Evolutionary conservation across 148 eudicot species (phyloP).

Genomic region (Limonium bicolor): DNA sequence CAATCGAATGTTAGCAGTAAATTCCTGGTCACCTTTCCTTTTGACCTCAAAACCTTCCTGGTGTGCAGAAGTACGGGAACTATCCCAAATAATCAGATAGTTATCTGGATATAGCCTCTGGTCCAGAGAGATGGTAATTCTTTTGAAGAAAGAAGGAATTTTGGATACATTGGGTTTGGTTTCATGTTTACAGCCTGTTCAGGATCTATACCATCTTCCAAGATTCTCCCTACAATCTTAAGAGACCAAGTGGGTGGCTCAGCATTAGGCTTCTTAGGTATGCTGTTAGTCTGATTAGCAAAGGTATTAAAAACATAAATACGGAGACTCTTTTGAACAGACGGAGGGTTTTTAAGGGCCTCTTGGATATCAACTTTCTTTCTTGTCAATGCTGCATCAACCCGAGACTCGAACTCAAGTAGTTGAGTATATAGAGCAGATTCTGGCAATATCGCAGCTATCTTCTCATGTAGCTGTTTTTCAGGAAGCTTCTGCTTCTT

Average conservation of each 20-base stretch:
- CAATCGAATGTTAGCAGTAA: slow-evolving; percentile 44
- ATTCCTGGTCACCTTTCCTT: slow-evolving; percentile 86
- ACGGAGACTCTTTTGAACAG: slow-evolving; percentile 73
- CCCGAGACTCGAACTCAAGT: slow-evolving; percentile 88
- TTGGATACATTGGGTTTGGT: slow-evolving; percentile 58
- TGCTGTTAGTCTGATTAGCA: slow-evolving; percentile 53
- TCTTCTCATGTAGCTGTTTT: slow-evolving; percentile 52
- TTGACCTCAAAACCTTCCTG: slow-evolving; percentile 94
- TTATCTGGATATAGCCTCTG: slow-evolving; percentile 81
- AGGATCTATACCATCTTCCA: slow-evolving; percentile 81
- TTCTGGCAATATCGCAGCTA: slow-evolving; percentile 81
- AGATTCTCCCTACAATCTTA: slow-evolving; percentile 76
- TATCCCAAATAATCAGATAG: slow-evolving; percentile 80
- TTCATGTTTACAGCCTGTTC: slow-evolving; percentile 64
- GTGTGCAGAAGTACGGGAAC: slow-evolving; percentile 63
- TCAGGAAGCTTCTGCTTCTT: slow-evolving; percentile 84
- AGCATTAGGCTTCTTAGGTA: slow-evolving; percentile 59
- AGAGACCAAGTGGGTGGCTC: slow-evolving; percentile 91
- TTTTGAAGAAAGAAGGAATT: slow-evolving; percentile 73
- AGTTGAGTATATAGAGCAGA: slow-evolving; percentile 89
- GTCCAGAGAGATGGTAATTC: slow-evolving; percentile 69
- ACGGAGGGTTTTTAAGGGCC: slow-evolving; percentile 67
- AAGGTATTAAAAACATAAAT: slow-evolving; percentile 84
- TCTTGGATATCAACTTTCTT: slow-evolving; percentile 94
- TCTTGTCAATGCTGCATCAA: slow-evolving; percentile 72